These are phyloP conservation scores for Lachnellula arida DNA, from an alignment of 2,329 filamentous ascomycete species.

Conservation along the genomic window DNA sequence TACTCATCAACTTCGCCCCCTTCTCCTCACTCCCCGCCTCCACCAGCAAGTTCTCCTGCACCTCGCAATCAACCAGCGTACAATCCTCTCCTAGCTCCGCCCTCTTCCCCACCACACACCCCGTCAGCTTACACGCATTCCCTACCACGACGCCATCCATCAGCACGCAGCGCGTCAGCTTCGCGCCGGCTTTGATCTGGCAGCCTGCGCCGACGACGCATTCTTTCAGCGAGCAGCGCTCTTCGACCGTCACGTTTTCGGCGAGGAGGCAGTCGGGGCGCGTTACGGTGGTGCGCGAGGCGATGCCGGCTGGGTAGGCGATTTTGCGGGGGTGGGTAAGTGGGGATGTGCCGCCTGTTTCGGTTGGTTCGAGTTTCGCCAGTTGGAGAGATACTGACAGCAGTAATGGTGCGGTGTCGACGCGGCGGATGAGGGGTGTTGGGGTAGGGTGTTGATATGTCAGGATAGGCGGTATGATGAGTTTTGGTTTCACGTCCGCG, in stretches of 20 bases:
- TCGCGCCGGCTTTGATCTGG: slow-evolving; percentile 79
- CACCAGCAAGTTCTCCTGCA: slow-evolving; percentile 83
- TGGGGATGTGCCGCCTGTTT: slow-evolving; percentile 63
- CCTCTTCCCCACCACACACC: slow-evolving; percentile 78
- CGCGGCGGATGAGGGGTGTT: slow-evolving; percentile 71
- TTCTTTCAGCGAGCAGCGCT: slow-evolving; percentile 90
- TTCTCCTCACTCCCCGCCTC: slow-evolving; percentile 74
- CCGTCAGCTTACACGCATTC: slow-evolving; percentile 77
- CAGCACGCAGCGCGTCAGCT: slow-evolving; percentile 78
- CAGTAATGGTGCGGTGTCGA: slow-evolving; percentile 81
- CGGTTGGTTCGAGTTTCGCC: slow-evolving; percentile 72
- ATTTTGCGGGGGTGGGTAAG: slow-evolving; percentile 78
- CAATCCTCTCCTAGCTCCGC: slow-evolving; percentile 78
- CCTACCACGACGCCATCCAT: slow-evolving; percentile 91
- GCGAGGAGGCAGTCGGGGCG: slow-evolving; percentile 77
- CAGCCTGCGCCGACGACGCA: slow-evolving; percentile 83
- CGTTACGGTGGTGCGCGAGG: slow-evolving; percentile 75
- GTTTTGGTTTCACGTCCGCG: slow-evolving; percentile 23
- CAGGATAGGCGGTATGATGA: slow-evolving; percentile 67
- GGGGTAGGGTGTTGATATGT: slow-evolving; percentile 70
- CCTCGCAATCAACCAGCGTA: slow-evolving; percentile 82
- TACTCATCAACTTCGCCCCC: slow-evolving; percentile 63
- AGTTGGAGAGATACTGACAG: slow-evolving; percentile 78
- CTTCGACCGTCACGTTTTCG: slow-evolving; percentile 84
- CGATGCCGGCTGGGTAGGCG: slow-evolving; percentile 77